These are phyloP conservation scores for Podosphaera xanthii DNA, from an alignment of 2,329 filamentous ascomycete species.

Conservation along the genomic window DNA sequence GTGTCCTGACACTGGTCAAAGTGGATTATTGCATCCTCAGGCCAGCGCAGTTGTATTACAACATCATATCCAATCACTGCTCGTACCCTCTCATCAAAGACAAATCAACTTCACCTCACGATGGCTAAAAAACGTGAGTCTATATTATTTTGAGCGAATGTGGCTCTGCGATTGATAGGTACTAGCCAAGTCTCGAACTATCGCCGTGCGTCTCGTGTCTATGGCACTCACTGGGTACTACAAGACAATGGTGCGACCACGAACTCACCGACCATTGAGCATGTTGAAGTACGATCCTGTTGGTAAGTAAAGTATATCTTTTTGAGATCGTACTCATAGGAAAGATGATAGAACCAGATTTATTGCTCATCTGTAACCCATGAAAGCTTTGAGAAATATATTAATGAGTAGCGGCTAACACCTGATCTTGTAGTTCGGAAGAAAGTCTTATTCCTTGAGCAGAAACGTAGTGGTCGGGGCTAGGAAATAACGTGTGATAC, in stretches of 20 bases:
- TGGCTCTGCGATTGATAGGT: background rate
- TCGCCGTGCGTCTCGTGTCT: constrained; percentile 81
- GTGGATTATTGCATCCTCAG: no score
- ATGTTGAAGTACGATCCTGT: constrained; percentile 99
- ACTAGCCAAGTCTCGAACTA: constrained; percentile 55
- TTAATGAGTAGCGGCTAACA: background rate
- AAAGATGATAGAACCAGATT: background rate
- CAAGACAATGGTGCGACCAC: constrained; percentile 69
- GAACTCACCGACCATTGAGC: constrained; percentile 62
- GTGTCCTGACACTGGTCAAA: no score
- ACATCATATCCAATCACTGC: no score
- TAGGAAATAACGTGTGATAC: background rate
- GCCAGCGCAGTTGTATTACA: no score
- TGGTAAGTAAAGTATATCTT: constrained; percentile 25
- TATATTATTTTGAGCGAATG: background rate
- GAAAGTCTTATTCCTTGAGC: constrained; percentile 87
- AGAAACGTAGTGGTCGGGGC: constrained; percentile 52
- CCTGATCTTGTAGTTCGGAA: constrained; percentile 44
- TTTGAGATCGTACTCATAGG: background rate
- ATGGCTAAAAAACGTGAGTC: constrained; percentile 7
- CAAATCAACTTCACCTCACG: no score
- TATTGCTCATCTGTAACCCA: background rate
- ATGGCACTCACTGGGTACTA: constrained; percentile 99
- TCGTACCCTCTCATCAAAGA: no score
- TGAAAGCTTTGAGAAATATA: background rate